Evolutionary conservation across 75 land plant genomes (phyloP), one percentile per base, ranked within the genome.

Genomic region (Selaginella tamariscina): DNA sequence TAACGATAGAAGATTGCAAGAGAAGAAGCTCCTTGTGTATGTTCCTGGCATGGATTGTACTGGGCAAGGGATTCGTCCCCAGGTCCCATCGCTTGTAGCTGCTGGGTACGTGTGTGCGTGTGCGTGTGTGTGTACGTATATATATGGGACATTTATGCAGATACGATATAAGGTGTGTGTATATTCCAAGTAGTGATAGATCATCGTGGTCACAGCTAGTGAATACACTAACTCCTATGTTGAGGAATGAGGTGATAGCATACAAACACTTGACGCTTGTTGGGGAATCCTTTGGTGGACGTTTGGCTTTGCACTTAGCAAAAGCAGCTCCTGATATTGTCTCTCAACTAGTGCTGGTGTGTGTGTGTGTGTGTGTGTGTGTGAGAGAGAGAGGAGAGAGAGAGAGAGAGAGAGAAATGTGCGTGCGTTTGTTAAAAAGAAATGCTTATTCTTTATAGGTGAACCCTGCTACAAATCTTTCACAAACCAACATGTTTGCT

Each of bases 231-330:
- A 20, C 73, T 73, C 79, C 76, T 62, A 21, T 77, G 2, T 8
- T 77, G 28, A 64, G 68, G 30, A 13, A 33, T 29, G 79, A 77
- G 67, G 68, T 33, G 1, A 31, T 15, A 57, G 28, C n/a, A 27
- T 29, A 73, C 31, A 54, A 66, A 1, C 77, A 77, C 30, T 32
- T 73, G 59, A 77, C 76, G 44, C 68, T 77, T 56, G 30, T 77
- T 31, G 79, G 79, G 0, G 79, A 77, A 65, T 77, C 79, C 32
- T 77, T 77, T 73, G 79, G 79, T 32, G 79, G 68, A 5, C 69
- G 70, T 24, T 56, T 77, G 27, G 77, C 79, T 22, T 56, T 77
- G 29, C 79, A 57, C 9, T 64, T 77, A 39, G 77, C 76, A 27
- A 30, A 33, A 27, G 77, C 71, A n/a, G 75, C 79, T 26, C 71